Evolutionary conservation across 2,329 filamentous ascomycete species (phyloP).

Genomic region (Saccharata proteae): DNA sequence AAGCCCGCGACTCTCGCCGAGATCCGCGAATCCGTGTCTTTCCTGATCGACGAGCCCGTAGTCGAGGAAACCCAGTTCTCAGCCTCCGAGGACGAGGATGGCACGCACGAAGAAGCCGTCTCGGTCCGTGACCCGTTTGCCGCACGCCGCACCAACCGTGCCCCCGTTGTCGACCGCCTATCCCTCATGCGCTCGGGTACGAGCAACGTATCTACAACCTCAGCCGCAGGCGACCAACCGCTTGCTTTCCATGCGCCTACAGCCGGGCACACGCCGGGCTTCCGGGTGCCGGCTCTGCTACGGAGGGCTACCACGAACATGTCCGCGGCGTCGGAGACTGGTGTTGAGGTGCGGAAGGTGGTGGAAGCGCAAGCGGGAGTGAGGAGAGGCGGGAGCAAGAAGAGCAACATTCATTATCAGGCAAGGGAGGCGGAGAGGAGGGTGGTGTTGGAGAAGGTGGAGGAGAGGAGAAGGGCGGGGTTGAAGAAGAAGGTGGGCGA

Average conservation of each 20-base stretch:
- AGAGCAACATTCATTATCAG: slow-evolving; percentile 48
- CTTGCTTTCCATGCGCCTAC: slow-evolving; percentile 44
- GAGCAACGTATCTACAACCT: slow-evolving; percentile 7
- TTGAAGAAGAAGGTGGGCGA: slow-evolving; percentile 30
- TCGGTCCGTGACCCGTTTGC: slow-evolving; percentile 21
- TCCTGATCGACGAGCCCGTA: slow-evolving; percentile 57
- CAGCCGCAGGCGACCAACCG: slow-evolving; percentile 24
- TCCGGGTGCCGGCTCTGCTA: slow-evolving; percentile 60
- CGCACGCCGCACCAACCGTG: slow-evolving; percentile 22
- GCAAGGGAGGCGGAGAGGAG: slow-evolving; percentile 46
- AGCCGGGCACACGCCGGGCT: slow-evolving; percentile 30
- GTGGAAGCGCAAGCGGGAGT: slow-evolving; percentile 15
- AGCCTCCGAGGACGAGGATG: slow-evolving; percentile 31
- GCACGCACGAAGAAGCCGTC: slow-evolving; percentile 38
- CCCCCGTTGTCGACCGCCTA: slow-evolving; percentile 59
- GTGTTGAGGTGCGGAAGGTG: slow-evolving; percentile 1
- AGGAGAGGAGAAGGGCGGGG: slow-evolving; percentile 38
- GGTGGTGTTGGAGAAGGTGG: slow-evolving; percentile 37
- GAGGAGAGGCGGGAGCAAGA: slow-evolving; percentile 41
- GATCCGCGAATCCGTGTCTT: slow-evolving; percentile 71
- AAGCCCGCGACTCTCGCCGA: slow-evolving; percentile 67
- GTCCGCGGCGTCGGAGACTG: slow-evolving; percentile 18
- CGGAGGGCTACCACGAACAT: slow-evolving; percentile 55
- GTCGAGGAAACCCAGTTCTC: slow-evolving; percentile 43
- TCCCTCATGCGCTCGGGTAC: slow-evolving; percentile 46